Evolutionary conservation across 192 early-diverging fungal genomes (phyloP), one percentile per base, ranked within the genome.

Genomic region (Borealophlyctis nickersoniae): DNA sequence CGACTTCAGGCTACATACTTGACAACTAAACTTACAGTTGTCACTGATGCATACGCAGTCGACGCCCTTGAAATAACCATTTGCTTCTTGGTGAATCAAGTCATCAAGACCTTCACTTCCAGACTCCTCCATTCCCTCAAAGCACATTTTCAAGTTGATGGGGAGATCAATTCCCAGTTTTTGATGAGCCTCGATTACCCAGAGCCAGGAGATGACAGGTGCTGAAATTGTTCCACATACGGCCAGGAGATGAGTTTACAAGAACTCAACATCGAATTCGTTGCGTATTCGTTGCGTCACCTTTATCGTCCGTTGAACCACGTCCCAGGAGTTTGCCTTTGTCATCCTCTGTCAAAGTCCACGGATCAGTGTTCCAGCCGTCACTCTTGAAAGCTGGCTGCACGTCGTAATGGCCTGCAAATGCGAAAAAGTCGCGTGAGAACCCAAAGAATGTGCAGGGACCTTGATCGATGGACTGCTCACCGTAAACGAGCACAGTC

Each of bases 41-140:
- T 98, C 96, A 65, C 81, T 86, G 71, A 98, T 98, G 82, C 92
- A 95, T 50, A 98, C 93, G 60, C 89, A 91, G 77, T 98, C 96
- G 0, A 91, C 91, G 9, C 27, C 45, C 71, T 83, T 86, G 81
- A 98, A 97, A 80, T 89, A 93, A 65, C 80, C 83, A 66, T 88
- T 82, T 29, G 94, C 93, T 70, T 98, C 94, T n/a, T 73, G 69
- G 52, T 79, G 34, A 67, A 98, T 97, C 48, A 94, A 73, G 16
- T 82, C 88, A 67, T 98, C 94, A 60, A 98, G 83, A n/a, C 96
- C 96, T 76, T 96, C 94, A 31, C 86, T 89, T 62, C 93, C 94
- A 75, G 80, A 87, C 71, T 90, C 89, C 65, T 90, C 87, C 93
- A 91, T 96, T 75, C 94, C 96, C 80, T 98, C 96, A 64, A 97